Conservation (phyloP, 2,329 filamentous ascomycete genomes). For the Aspergillus pseudonomiae region DNA sequence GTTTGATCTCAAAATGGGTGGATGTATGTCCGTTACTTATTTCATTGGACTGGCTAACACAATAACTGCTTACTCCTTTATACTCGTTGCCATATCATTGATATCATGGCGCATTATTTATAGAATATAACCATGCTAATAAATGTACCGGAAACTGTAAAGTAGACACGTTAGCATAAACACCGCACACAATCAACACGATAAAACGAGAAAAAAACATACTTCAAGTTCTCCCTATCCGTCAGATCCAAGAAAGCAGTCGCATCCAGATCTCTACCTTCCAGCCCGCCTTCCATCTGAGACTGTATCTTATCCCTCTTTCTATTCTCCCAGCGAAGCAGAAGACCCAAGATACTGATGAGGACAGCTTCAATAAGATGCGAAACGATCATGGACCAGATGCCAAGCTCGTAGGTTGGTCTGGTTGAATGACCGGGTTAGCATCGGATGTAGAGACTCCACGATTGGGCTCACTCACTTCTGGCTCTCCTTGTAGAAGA, state of each 20-base stretch:
- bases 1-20: neutral
- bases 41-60: too few species aligned
- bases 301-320: slow-evolving; percentile 54
- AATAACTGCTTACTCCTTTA: neutral
- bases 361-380: slow-evolving; percentile 56
- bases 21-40: neutral
- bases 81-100: neutral
- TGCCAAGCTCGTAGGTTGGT: slow-evolving; percentile 54
- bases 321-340: slow-evolving; percentile 54
- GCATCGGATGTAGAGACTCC: neutral
- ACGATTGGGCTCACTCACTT: slow-evolving; percentile 25
- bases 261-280: slow-evolving; percentile 51
- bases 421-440: slow-evolving; percentile 8
- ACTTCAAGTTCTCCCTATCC: slow-evolving; percentile 56
- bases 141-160: slow-evolving; percentile 26
- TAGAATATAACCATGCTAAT: slow-evolving; percentile 8
- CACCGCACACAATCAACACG: neutral
- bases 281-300: slow-evolving; percentile 48
- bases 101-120: neutral
- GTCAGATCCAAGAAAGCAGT: slow-evolving; percentile 60
- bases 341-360: slow-evolving; percentile 49
- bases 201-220: slow-evolving; percentile 11
- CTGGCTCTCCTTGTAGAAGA: slow-evolving; percentile 63
- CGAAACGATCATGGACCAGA: slow-evolving; percentile 61
- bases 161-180: neutral